Base-by-base conservation (phyloP, 306 rosid genomes). In the Arachis hypogaea region DNA sequence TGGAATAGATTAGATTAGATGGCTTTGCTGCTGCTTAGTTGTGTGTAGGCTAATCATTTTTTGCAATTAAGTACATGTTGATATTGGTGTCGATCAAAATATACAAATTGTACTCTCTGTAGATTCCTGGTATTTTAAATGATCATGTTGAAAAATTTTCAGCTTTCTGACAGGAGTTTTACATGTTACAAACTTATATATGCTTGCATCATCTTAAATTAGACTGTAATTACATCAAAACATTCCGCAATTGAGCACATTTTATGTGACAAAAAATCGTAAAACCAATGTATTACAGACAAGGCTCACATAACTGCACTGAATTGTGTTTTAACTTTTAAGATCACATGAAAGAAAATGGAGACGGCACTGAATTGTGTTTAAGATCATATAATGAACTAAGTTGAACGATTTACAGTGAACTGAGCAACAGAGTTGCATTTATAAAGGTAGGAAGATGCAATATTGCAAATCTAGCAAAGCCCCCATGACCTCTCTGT, bases 401-500 rank as follows among this genome's bases (percentile, higher is more conserved):
- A 47, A 47, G 50, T 29, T 30, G 18, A 55, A 59, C 16, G 9
- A 40, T 66, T 59, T 42, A 51, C 18, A 59, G 5, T 10, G 11
- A 6, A 52, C 30, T 11, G 61, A 79, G 63, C 56, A 16, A 43
- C 54, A 59, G 10, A 10, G 10, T 30, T 36, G 4, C 11, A 3
- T 28, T 41, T 57, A 16, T 6, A 41, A 41, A 61, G 29, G 9
- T 9, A 1, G 16, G 6, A 67, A 59, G 36, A 33, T 33, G 38
- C 7, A 1, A 22, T 45, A 7, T 22, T 42, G 1, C 4, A 8
- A 10, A 40, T 58, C 47, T 66, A 69, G 71, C 44, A 40, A 47
- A 73, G 56, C 44, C 65, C 75, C 84, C 55, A 47, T 9, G 74
- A 54, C 72, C 9, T 43, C 63, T 66, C 75, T 82, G 56, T 61